Evolutionary conservation across 1,284 basidiomycete genomes (phyloP).

Genomic region (Volvariella surrecta): DNA sequence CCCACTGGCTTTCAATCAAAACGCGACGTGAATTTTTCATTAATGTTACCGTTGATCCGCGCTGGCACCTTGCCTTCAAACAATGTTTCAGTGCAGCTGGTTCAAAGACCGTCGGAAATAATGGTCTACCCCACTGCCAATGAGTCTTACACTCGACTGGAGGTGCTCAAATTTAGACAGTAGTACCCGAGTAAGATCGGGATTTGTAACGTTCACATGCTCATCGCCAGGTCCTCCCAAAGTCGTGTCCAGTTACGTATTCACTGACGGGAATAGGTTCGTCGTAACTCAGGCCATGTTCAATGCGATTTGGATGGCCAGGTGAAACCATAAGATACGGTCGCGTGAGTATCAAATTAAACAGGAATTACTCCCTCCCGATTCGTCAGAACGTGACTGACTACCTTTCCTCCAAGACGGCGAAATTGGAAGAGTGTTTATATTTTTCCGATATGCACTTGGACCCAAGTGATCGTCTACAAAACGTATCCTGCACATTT

Average conservation of each 20-base stretch:
- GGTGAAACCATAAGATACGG: slow-evolving; percentile 23
- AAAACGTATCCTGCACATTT: neutral
- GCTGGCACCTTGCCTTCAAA: no score
- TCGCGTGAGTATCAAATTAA: no score
- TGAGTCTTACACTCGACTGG: slow-evolving; percentile 49
- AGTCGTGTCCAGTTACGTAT: slow-evolving; percentile 26
- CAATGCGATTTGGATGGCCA: slow-evolving; percentile 67
- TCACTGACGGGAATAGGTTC: slow-evolving; percentile 43
- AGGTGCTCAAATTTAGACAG: slow-evolving; percentile 60
- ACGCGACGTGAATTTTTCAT: no score
- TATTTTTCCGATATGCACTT: slow-evolving; percentile 77
- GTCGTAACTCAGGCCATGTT: slow-evolving; percentile 61
- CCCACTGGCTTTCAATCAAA: no score
- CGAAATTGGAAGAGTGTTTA: slow-evolving; percentile 57
- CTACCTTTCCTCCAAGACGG: slow-evolving; percentile 39
- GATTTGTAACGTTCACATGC: slow-evolving; percentile 52
- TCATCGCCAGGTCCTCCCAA: slow-evolving; percentile 46
- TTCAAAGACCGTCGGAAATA: no score
- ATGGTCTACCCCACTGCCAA: no score
- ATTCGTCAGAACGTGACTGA: slow-evolving; percentile 18
- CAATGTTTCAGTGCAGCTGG: no score
- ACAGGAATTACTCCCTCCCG: no score
- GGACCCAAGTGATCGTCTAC: slow-evolving; percentile 46
- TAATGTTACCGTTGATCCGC: no score
- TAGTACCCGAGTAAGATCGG: slow-evolving; percentile 54